These are phyloP conservation scores for Thelephora aurantiotincta DNA, from an alignment of 768 basidiomycete genomes.

Conservation along the genomic window DNA sequence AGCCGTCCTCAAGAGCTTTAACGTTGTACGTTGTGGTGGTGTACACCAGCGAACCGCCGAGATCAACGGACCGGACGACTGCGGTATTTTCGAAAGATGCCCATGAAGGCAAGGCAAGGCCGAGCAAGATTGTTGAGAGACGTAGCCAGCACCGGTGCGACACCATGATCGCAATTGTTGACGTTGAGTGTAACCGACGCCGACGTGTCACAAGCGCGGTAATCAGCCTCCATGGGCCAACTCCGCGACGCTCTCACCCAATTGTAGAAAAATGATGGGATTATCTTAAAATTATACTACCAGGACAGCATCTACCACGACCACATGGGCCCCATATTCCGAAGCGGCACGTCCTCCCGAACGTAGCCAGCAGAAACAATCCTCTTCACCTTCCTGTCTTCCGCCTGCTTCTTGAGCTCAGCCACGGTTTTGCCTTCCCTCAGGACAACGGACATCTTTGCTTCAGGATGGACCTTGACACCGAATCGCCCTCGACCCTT, in stretches of 20 bases:
- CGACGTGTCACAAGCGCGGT: background rate
- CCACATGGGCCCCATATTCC: slow-evolving; percentile 62
- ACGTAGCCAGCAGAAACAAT: slow-evolving; percentile 71
- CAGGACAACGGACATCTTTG: slow-evolving; percentile 62
- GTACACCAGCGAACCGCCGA: slow-evolving; percentile 78
- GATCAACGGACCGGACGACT: slow-evolving; percentile 78
- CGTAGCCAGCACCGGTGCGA: slow-evolving; percentile 21
- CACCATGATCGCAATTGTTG: slow-evolving; percentile 26
- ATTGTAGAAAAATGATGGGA: background rate
- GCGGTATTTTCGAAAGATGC: slow-evolving; percentile 76
- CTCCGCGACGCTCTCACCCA: background rate
- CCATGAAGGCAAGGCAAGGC: slow-evolving; percentile 25
- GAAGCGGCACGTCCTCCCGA: slow-evolving; percentile 67
- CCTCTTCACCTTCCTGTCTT: slow-evolving; percentile 52
- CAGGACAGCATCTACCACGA: slow-evolving; percentile 43
- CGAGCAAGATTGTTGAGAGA: slow-evolving; percentile 30
- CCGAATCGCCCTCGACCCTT: slow-evolving; percentile 76
- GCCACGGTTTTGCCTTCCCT: slow-evolving; percentile 70
- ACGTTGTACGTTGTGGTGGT: slow-evolving; percentile 83
- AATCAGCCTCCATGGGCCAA: background rate
- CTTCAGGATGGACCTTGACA: slow-evolving; percentile 59
- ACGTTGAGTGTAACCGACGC: slow-evolving; percentile 9
- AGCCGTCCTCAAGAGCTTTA: slow-evolving; percentile 49
- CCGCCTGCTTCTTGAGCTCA: slow-evolving; percentile 48
- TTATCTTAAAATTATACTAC: background rate